Percentiles rank a stretch among this genome's conserved stretches.
These are phyloP conservation scores for Irpex rosettiformis DNA, from an alignment of 1,284 basidiomycete genomes.

Conservation along the genomic window DNA sequence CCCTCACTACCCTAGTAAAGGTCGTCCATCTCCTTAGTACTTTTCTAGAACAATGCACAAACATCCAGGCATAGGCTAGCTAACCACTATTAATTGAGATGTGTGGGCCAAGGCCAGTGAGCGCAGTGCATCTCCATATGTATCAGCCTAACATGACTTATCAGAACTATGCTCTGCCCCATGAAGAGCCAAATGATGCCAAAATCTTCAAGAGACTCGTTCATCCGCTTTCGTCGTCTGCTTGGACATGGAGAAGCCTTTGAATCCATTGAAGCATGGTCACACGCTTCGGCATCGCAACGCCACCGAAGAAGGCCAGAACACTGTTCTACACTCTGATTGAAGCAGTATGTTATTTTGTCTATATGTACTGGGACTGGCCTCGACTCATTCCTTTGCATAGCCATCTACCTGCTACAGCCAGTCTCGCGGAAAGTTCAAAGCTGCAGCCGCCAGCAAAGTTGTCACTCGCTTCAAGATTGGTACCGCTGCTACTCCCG, in stretches of 20 bases:
- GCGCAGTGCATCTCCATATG: background rate
- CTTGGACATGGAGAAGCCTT: conserved; percentile 64
- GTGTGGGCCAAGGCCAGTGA: conserved; percentile 71
- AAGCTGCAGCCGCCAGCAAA: too few species aligned
- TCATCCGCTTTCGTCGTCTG: conserved; percentile 80
- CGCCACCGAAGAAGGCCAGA: conserved; percentile 24
- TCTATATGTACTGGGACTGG: too few species aligned
- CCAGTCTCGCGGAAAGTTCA: too few species aligned
- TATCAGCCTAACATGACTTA: background rate
- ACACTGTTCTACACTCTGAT: conserved; percentile 32
- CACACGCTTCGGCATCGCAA: conserved; percentile 74
- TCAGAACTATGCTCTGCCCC: conserved; percentile 63
- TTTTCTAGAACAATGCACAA: conserved; percentile 55
- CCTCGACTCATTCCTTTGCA: too few species aligned
- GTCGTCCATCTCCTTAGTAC: too few species aligned
- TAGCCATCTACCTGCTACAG: too few species aligned
- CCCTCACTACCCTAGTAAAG: too few species aligned
- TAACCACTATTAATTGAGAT: conserved; percentile 80
- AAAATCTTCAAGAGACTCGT: conserved; percentile 71
- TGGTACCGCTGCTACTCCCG: too few species aligned
- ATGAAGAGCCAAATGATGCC: conserved; percentile 53
- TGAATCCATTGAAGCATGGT: conserved; percentile 54
- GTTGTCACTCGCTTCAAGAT: too few species aligned
- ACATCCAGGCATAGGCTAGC: conserved; percentile 71
- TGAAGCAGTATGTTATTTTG: too few species aligned